A percentile compares a stretch with the other conserved stretches of the same genome.
These are phyloP conservation scores for Taphrina wiesneri DNA, from an alignment of 1,139 yeast genomes.

Conservation along the genomic window DNA sequence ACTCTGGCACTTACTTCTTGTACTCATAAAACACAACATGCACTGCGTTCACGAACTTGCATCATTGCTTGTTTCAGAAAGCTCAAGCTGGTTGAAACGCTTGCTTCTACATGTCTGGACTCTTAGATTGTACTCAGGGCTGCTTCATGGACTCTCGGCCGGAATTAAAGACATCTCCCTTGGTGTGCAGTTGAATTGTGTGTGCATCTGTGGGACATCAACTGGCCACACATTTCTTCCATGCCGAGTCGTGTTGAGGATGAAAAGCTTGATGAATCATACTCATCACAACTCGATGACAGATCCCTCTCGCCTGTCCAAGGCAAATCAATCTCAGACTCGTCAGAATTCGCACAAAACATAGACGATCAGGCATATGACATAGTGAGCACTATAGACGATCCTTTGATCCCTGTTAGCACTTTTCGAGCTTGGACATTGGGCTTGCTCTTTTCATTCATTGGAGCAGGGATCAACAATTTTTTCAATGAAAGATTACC, in stretches of 20 bases:
- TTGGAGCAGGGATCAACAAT: constrained; percentile 63
- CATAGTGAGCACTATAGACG: constrained; percentile 64
- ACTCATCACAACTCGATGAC: not conserved
- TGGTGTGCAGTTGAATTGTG: not conserved
- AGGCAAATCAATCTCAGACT: too few species aligned
- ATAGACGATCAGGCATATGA: constrained; percentile 49
- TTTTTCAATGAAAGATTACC: constrained; percentile 64
- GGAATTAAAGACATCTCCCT: not conserved
- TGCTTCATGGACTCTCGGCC: not conserved
- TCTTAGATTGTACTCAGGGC: not conserved
- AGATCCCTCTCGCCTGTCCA: not conserved
- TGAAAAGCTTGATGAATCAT: not conserved
- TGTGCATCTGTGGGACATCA: not conserved
- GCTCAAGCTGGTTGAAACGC: not conserved
- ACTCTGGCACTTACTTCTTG: not conserved
- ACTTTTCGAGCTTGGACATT: constrained; percentile 61
- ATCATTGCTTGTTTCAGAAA: not conserved
- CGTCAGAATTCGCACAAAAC: not conserved
- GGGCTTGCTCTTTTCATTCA: constrained; percentile 57
- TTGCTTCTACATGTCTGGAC: not conserved
- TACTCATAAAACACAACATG: not conserved
- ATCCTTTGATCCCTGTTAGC: constrained; percentile 57
- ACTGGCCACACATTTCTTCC: not conserved
- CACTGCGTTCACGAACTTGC: not conserved
- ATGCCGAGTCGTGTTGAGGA: not conserved